Conservation (phyloP, 2,329 filamentous ascomycete genomes). For the Claviceps monticola region DNA sequence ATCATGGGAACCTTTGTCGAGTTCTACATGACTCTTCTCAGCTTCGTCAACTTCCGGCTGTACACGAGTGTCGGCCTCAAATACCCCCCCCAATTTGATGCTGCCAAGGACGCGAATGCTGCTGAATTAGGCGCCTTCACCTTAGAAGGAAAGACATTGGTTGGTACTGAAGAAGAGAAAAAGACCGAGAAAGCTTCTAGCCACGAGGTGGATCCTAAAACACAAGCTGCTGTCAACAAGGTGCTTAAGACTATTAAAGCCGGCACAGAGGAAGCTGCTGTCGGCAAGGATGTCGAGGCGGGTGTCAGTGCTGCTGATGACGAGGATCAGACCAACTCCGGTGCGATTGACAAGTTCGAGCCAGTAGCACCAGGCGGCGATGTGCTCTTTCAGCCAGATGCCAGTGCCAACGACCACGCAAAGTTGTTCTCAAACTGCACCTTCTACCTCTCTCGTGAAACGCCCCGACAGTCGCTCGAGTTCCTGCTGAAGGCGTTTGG, state of each 20-base stretch:
- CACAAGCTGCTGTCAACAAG: conserved; percentile 54
- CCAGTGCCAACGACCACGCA: conserved; percentile 50
- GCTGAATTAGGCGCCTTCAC: conserved; percentile 86
- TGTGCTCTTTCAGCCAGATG: conserved; percentile 63
- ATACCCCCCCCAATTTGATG: conserved; percentile 90
- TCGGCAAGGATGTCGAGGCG: conserved; percentile 20
- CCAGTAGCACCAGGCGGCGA: conserved; percentile 74
- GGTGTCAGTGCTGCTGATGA: conserved; percentile 25
- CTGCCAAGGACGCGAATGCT: conserved; percentile 72
- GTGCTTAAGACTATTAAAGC: conserved; percentile 54
- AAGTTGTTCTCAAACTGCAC: conserved; percentile 80
- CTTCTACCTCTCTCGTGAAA: conserved; percentile 87
- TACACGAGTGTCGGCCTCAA: conserved; percentile 86
- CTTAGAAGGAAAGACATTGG: conserved; percentile 58
- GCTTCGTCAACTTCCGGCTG: conserved; percentile 90
- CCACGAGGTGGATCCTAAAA: conserved; percentile 44
- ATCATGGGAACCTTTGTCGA: conserved; percentile 99
- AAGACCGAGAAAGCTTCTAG: conserved; percentile 29
- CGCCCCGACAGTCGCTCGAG: conserved; percentile 77
- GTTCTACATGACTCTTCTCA: conserved; percentile 92
- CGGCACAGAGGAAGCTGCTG: conserved; percentile 29
- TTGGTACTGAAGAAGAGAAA: conserved; percentile 39
- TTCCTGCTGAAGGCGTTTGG: conserved; percentile 90
- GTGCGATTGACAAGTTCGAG: conserved; percentile 83
- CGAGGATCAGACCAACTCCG: conserved; percentile 21